Evolutionary conservation across 805 yeast genomes (phyloP), one percentile per base, ranked within the genome.

Genomic region (Ogataea wickerhamii): DNA sequence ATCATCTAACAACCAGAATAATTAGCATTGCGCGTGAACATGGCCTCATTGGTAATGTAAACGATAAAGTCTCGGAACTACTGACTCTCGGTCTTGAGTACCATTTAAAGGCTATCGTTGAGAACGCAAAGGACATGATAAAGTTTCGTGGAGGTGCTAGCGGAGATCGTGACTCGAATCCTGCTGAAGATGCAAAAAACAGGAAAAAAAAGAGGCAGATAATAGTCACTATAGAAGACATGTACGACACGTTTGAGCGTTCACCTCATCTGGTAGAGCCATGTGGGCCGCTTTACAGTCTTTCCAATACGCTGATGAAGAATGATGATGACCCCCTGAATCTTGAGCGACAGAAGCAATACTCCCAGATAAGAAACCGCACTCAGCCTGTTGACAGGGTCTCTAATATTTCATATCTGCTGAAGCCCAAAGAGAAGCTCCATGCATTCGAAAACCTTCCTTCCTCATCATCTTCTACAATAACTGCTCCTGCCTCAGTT

Each of bases 1-100:
- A 80, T 32, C 73, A 72, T 26, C 61, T 93, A 31, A 74, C 77
- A 36, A 66, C 79, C 10, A 71, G 88, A 36, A 79, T 93, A 71
- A 63, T 80, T 16, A 93, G 95, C 53, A 79, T 84, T 7, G 82
- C 93, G 47, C 72, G 96, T 51, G 98, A 93, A 53, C 79, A 87
- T 56, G 98, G 98, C 0, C 65, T 93, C 6, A 71, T 88, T 0
- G 95, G 95, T 1, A 77, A 80, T 12, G 70, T 91, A n/a, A 80
- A 78, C 31, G 73, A 80, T n/a, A 80, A 78, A 16, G 85, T 83
- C 5, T 74, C 85, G n/a, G 95, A 88, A 38, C 66, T 93, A 14
- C 58, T 89, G 45, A 66, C 80, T 17, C 60, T 84, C n/a, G 97
- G 96, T 0, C 65, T 93, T 29, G 97, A 91, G 54, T 69, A 74